Percentiles rank a stretch among this genome's conserved stretches.
Evolutionary conservation across 805 yeast genomes (phyloP).

Genomic region (Hagleromyces aurorensis): DNA sequence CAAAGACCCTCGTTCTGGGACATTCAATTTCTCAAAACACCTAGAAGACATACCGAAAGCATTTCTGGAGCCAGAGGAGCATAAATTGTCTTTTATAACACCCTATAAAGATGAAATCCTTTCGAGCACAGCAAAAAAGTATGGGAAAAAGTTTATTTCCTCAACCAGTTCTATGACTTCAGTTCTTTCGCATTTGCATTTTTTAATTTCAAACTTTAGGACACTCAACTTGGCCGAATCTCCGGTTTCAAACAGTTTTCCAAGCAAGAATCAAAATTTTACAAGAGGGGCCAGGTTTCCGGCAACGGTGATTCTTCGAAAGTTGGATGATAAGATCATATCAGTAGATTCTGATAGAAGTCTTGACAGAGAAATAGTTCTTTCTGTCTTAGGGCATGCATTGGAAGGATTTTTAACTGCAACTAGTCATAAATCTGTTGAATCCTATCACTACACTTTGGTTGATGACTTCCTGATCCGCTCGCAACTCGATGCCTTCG

Average conservation of each 20-base stretch:
- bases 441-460: slow-evolving; percentile 65
- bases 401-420: slow-evolving; percentile 57
- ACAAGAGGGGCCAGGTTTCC: slow-evolving; percentile 44
- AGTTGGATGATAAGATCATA: slow-evolving; percentile 38
- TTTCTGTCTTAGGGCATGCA: slow-evolving; percentile 70
- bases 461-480: slow-evolving; percentile 68
- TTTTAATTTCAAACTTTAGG: slow-evolving; percentile 53
- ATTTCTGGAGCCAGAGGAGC: slow-evolving; percentile 10
- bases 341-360: slow-evolving; percentile 69
- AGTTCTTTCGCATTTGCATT: slow-evolving; percentile 65
- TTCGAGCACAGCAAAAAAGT: slow-evolving; percentile 36
- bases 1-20: slow-evolving; percentile 70
- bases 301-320: slow-evolving; percentile 48
- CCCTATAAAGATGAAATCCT: slow-evolving; percentile 59
- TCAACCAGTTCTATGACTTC: slow-evolving; percentile 89
- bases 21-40: slow-evolving; percentile 57
- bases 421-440: slow-evolving; percentile 13
- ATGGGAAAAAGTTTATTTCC: slow-evolving; percentile 42
- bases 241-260: slow-evolving; percentile 39
- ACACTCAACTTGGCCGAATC: slow-evolving; percentile 37
- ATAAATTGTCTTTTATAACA: slow-evolving; percentile 41
- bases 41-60: slow-evolving; percentile 46
- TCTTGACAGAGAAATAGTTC: slow-evolving; percentile 54
- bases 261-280: slow-evolving; percentile 29
- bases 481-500: slow-evolving; percentile 84